Base-by-base conservation (phyloP, 2,329 filamentous ascomycete genomes). In the Phyllosticta capitalensis region DNA sequence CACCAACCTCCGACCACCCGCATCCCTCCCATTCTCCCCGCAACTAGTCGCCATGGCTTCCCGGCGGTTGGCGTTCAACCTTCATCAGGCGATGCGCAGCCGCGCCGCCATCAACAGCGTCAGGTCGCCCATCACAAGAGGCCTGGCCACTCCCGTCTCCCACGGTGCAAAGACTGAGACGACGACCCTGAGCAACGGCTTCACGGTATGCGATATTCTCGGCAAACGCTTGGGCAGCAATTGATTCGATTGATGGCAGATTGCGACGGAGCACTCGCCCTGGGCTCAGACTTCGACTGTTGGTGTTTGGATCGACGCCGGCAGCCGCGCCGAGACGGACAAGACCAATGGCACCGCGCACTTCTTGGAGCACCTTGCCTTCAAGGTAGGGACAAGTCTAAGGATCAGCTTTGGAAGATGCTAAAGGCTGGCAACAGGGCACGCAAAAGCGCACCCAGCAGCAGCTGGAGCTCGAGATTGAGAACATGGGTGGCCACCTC, bases 401-500 rank as follows among this genome's bases (percentile, higher is more conserved):
- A 33, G 50, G 53, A 56, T 61, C 60, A 52, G 58, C 9, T 14
- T 52, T 54, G 56, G 55, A 58, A 59, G 22, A 63, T 28, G 66
- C 71, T 71, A 65, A 72, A 65, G 61, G 54, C 52, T 60, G 56
- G 52, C 64, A 61, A 33, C 64, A 92, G 92, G 94, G 94, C 69
- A 99, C 94, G 67, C 83, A 88, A 77, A 95, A 89, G 81, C 86
- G 94, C 78, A 91, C 89, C 66, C 94, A 99, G 79, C 89, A 95
- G 75, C 94, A 99, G 81, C 83, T 99, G 75, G 94, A 99, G 82
- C 87, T 99, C 66, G 94, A 99, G 82, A 97, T 99, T 73, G 94
- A 99, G 84, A 99, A 99, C 81, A 96, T 99, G 90, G 94, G 94
- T 76, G 94, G 90, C 66, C 94, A 99, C 81, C 84, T 99, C 70